phyloP scores from a whole-genome alignment of 768 basidiomycete genomes.

The Rhizopogon roseolus region DNA sequence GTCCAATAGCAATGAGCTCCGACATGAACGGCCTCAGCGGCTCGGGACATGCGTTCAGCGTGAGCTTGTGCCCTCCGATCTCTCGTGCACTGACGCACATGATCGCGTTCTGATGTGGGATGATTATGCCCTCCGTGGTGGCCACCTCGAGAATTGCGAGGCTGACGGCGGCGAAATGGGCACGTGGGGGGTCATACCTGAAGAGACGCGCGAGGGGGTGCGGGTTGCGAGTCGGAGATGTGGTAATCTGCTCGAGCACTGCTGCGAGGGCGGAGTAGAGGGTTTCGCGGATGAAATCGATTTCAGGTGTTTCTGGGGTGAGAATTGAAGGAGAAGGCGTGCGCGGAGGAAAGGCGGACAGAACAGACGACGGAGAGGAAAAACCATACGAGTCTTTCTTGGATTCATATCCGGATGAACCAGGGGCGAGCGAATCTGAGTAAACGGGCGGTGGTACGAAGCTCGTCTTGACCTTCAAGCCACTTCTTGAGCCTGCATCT shows the following conservation, averaged over 20 bases:
- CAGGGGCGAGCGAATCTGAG: conserved; percentile 24
- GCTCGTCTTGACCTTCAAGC: conserved; percentile 42
- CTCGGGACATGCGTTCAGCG: conserved; percentile 55
- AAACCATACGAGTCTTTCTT: conserved; percentile 9
- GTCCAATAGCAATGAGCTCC: conserved; percentile 55
- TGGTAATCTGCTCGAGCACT: conserved; percentile 44
- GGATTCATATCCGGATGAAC: conserved; percentile 10
- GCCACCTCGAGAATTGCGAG: conserved; percentile 70
- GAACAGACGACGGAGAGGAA: conserved; percentile 14
- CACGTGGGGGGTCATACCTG: conserved; percentile 58
- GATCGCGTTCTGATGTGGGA: conserved; percentile 16
- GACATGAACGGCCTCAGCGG: conserved; percentile 66
- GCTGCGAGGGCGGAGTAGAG: conserved; percentile 79
- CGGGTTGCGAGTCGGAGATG: background rate
- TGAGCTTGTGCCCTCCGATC: conserved; percentile 53
- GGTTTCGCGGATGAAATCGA: conserved; percentile 81
- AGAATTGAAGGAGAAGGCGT: conserved; percentile 45
- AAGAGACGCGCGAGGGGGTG: conserved; percentile 53
- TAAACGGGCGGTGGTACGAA: conserved; percentile 74
- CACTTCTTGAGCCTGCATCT: conserved; percentile 47
- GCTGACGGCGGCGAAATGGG: conserved; percentile 76
- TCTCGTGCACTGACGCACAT: conserved; percentile 23
- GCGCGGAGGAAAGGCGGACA: conserved; percentile 31
- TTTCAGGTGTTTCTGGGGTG: conserved; percentile 38
- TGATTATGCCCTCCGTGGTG: conserved; percentile 44